Evolutionary conservation across 495 filamentous ascomycete genomes (phyloP), one percentile per base, ranked within the genome.

Genomic region (Penicillium crystallinum): DNA sequence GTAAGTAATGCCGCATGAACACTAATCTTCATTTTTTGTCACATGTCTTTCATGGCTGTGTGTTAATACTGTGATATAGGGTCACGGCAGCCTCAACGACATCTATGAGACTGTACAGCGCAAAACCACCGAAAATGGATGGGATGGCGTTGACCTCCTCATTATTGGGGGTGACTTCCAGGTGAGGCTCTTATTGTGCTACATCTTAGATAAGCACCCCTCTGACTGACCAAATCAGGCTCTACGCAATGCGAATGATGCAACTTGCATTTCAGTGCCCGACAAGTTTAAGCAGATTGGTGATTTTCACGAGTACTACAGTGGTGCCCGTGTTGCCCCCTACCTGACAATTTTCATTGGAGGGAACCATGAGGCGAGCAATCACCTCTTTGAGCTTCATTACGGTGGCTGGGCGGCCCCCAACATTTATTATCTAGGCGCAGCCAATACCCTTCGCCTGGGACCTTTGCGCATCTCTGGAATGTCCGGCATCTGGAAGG

Each of bases 361-460:
- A 33, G 93, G 93, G 7, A 98, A 98, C 63, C 93, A 98, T 56
- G 93, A 98, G 67, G 90, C 93, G 0, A 84, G 87, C 53, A 90
- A 86, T 29, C 78, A 97, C 63, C 66, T 96, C 0, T 90, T 80
- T 72, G 93, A 98, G 63, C 79, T 98, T 3, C 95, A 89, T 72
- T 95, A 97, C 65, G 93, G 93, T 35, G 93, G 93, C 33, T 98
- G 93, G 93, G 93, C 89, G 2, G 92, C 92, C 1, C 91, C 88
- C 15, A 96, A 92, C 46, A 98, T 98, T 45, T 98, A 95, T 74
- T 98, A 95, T 72, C 68, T 97, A 58, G 93, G 93, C 36, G 90
- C 91, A 11, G 88, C 93, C 22, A 95, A 91, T 58, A 84, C 97
- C 8, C 59, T 98, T 6, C 84, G 86, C 14, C 77, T 90, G 42